Evolutionary conservation across 805 yeast species (phyloP), one percentile per base, ranked within the genome.

Genomic region (Kodamaea nitidulidarum): DNA sequence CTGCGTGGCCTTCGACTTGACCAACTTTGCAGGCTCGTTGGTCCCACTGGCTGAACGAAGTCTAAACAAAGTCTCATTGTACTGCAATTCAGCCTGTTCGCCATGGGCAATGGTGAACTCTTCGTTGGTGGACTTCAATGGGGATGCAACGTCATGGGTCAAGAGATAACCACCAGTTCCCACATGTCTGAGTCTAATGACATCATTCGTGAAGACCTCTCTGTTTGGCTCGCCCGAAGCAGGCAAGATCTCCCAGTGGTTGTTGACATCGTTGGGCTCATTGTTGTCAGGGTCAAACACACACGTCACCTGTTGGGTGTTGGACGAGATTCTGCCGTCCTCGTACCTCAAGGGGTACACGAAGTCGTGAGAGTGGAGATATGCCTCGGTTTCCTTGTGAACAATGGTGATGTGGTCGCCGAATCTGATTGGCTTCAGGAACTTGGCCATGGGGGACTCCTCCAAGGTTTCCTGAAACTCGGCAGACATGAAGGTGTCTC

Each of bases 61-160:
- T 51, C 80, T 80, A 67, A 90, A 90, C 52, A 88, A 60, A 1
- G 96, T 88, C 52, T 84, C 86, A 50, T 85, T 77, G 61, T 65
- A 81, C 49, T 78, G 69, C 1, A 62, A 61, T 7, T 22, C 36
- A 14, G 71, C 73, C 9, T 61, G 70, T 38, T 85, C 95, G 21
- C 67, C 70, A 33, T 71, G 58, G 11, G 80, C 80, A 32, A 95
- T 80, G 2, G 93, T 84, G 52, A 93, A 84, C 66, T 93, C 98
- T 65, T 88, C 96, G 54, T 90, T 85, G n/a, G 96, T 85, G 41
- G 97, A 84, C 54, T 65, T 83, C 46, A 82, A 70, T 20, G 98
- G 98, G 2, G 98, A 93, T 2, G 96, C 96, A 40, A 93, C 97
- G 59, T 91, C 97, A 57, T 93, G 98, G 15, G 98, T 78, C 53